Percentiles rank a stretch among this genome's conserved stretches.
Evolutionary conservation across 805 yeast species (phyloP).

Genomic region (Pichia cabralensis): DNA sequence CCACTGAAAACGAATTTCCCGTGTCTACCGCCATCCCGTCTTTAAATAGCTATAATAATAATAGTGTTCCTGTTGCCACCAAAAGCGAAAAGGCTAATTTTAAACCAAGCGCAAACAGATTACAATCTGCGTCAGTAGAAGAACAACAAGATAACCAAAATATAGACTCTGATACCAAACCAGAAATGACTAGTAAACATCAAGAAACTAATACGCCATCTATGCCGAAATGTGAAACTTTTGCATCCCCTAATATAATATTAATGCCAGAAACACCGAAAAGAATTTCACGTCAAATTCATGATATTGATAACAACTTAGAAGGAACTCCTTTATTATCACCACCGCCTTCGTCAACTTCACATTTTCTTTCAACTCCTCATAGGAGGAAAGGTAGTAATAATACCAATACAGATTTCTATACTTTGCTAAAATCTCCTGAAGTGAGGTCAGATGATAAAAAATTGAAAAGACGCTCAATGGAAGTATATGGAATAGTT

Average conservation of each 20-base stretch:
- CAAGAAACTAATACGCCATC: constrained; percentile 22
- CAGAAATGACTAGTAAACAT: too few species aligned
- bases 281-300: constrained; percentile 8
- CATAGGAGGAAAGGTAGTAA: constrained; percentile 19
- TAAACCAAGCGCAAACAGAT: too few species aligned
- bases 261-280: constrained; percentile 19
- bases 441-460: constrained; percentile 14
- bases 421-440: constrained; percentile 27
- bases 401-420: constrained; percentile 25
- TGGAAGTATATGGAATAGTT: constrained; percentile 22
- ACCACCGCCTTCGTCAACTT: constrained; percentile 18
- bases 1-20: too few species aligned
- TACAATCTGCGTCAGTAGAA: too few species aligned
- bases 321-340: constrained; percentile 28
- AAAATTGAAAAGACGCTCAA: constrained; percentile 22
- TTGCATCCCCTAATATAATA: constrained; percentile 19
- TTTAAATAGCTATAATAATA: too few species aligned
- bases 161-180: too few species aligned
- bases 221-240: constrained; percentile 11
- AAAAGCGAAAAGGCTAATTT: too few species aligned
- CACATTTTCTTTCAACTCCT: constrained; percentile 16
- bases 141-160: too few species aligned
- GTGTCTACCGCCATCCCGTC: too few species aligned
- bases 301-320: constrained; percentile 17
- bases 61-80: too few species aligned